Conservation (phyloP, 306 rosid species). For the Carpinus fangiana region DNA sequence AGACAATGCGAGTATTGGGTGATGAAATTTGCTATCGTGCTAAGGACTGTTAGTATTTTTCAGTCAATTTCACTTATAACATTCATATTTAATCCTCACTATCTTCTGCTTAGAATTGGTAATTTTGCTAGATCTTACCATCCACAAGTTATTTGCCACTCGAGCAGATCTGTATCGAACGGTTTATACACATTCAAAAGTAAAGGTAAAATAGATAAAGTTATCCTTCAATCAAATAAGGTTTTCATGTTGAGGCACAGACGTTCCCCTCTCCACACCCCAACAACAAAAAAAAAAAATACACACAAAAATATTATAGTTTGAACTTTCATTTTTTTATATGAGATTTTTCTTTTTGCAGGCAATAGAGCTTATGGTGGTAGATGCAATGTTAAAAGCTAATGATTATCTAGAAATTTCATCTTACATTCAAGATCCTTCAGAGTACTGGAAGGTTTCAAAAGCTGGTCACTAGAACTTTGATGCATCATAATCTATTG, state of each 20-base stretch:
- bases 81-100: constrained; percentile 21
- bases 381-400: constrained; percentile 79
- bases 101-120: constrained; percentile 30
- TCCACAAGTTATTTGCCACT: constrained; percentile 85
- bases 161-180: constrained; percentile 95
- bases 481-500: constrained; percentile 11
- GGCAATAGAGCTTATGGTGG: constrained; percentile 95
- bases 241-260: constrained; percentile 18
- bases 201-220: constrained; percentile 53
- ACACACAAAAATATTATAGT: background rate
- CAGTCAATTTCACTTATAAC: constrained; percentile 14
- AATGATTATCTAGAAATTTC: constrained; percentile 66
- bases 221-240: background rate
- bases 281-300: background rate
- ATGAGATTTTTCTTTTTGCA: constrained; percentile 36
- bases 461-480: constrained; percentile 23
- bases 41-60: constrained; percentile 70
- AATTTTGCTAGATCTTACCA: constrained; percentile 64
- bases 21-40: constrained; percentile 93
- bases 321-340: constrained; percentile 23
- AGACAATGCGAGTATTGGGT: constrained; percentile 86
- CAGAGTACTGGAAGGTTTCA: constrained; percentile 90
- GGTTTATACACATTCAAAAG: constrained; percentile 90
- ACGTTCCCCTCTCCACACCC: background rate
- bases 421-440: constrained; percentile 62